Percentiles rank a stretch among this genome's conserved stretches.
phyloP scores from a whole-genome alignment of 208 protist species.

The Histomonas meleagridis region DNA sequence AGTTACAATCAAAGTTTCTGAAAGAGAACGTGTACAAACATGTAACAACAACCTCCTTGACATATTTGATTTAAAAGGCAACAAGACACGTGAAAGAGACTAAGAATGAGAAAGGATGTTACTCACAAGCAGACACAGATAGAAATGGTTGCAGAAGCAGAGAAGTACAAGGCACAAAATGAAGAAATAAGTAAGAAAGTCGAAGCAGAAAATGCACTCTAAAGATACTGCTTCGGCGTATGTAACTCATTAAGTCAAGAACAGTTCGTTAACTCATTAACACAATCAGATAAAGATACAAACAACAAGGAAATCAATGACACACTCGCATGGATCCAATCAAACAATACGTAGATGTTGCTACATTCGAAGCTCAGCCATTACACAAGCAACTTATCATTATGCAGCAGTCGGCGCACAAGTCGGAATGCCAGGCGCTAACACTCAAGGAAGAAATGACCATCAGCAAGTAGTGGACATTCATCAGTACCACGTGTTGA shows the following conservation, averaged over 20 bases:
- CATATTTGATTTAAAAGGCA: constrained; percentile 44
- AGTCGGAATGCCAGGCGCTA: too few relatives aligned
- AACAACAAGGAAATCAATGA: too few relatives aligned
- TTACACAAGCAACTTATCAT: too few relatives aligned
- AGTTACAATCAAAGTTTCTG: constrained; percentile 90
- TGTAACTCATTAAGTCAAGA: constrained; percentile 42
- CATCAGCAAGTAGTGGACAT: too few relatives aligned
- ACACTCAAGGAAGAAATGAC: too few relatives aligned
- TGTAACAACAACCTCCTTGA: constrained; percentile 71
- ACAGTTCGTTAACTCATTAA: too few relatives aligned
- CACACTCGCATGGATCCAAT: too few relatives aligned
- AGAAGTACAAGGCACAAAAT: constrained; percentile 50
- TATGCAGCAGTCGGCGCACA: too few relatives aligned
- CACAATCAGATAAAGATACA: too few relatives aligned
- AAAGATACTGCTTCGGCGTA: constrained; percentile 50
- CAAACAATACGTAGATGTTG: too few relatives aligned
- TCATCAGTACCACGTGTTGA: too few relatives aligned
- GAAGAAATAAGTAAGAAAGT: constrained; percentile 43
- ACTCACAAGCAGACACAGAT: constrained; percentile 67
- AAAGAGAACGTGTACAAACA: constrained; percentile 88
- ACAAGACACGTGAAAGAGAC: constrained; percentile 66
- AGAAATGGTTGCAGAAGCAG: constrained; percentile 50
- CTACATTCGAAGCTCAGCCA: too few relatives aligned
- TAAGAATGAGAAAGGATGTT: constrained; percentile 79
- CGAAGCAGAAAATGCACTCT: constrained; percentile 51